phyloP scores from a whole-genome alignment of 805 yeast genomes.

The Nakazawaea sp. region DNA sequence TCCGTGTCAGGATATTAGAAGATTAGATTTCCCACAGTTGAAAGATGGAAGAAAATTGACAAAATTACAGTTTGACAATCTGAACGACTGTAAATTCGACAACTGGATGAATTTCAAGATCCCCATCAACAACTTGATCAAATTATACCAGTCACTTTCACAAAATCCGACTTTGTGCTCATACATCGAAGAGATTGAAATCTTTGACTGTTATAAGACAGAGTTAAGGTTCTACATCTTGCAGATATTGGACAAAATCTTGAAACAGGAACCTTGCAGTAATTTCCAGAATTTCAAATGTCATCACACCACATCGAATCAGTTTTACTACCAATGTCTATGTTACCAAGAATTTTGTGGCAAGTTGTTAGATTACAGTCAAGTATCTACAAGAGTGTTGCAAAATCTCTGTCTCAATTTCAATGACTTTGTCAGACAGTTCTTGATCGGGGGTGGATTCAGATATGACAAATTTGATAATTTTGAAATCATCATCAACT shows the following conservation, averaged over 20 bases:
- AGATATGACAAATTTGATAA: background rate
- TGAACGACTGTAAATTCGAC: slow-evolving; percentile 1
- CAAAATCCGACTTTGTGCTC: background rate
- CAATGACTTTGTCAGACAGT: slow-evolving; percentile 4
- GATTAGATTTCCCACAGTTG: no score
- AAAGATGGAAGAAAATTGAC: no score
- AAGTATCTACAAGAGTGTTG: background rate
- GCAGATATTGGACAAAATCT: background rate
- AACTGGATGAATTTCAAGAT: slow-evolving; percentile 6
- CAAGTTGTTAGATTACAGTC: slow-evolving; percentile 1
- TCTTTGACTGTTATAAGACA: slow-evolving; percentile 7
- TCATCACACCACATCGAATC: slow-evolving; percentile 8
- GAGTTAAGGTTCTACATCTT: slow-evolving; percentile 7
- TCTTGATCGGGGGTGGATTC: background rate
- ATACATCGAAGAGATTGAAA: slow-evolving; percentile 1
- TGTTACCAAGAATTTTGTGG: slow-evolving; percentile 7
- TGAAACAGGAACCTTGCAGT: no score
- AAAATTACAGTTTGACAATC: slow-evolving; percentile 3
- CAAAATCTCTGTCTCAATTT: slow-evolving; percentile 3
- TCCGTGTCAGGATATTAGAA: slow-evolving; percentile 1
- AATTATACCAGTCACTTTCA: background rate
- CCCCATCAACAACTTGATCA: slow-evolving; percentile 1
- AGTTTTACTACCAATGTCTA: slow-evolving; percentile 6
- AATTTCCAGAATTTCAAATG: slow-evolving; percentile 4
- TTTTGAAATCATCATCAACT: slow-evolving; percentile 5